These are phyloP conservation scores for Simplicillium aogashimaense DNA, from an alignment of 2,329 filamentous ascomycete genomes.

Conservation along the genomic window DNA sequence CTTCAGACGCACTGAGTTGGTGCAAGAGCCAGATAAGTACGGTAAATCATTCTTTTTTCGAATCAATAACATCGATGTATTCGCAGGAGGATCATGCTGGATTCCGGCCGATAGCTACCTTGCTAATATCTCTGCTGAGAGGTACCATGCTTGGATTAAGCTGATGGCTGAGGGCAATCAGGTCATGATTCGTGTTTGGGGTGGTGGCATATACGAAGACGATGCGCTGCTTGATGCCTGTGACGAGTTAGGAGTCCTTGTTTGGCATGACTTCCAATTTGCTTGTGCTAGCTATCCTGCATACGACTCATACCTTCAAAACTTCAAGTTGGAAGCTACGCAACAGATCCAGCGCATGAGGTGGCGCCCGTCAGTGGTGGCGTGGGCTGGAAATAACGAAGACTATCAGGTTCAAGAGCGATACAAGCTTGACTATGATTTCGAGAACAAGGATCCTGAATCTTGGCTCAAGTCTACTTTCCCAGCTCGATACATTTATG, in stretches of 20 bases:
- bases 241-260: conserved; percentile 57
- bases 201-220: conserved; percentile 44
- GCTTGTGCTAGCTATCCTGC: conserved; percentile 57
- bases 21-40: conserved; percentile 44
- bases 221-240: conserved; percentile 58
- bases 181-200: conserved; percentile 51
- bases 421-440: conserved; percentile 60
- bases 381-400: conserved; percentile 79
- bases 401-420: conserved; percentile 68
- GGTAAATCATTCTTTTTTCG: conserved; percentile 68
- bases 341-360: conserved; percentile 51
- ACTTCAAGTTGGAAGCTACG: conserved; percentile 48
- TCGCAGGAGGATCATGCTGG: conserved; percentile 70
- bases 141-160: conserved; percentile 60
- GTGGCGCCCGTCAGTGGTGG: conserved; percentile 56
- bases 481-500: conserved; percentile 70
- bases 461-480: conserved; percentile 72
- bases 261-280: conserved; percentile 69
- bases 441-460: conserved; percentile 63
- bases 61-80: conserved; percentile 62
- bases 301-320: conserved; percentile 46
- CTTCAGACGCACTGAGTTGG: conserved; percentile 47
- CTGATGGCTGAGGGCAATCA: conserved; percentile 63
- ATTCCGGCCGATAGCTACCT: conserved; percentile 71
- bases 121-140: conserved; percentile 51